A percentile compares a stretch with the other conserved stretches of the same genome.
These are phyloP conservation scores for Podospora anserina DNA, from an alignment of 495 filamentous ascomycete species.

Conservation along the genomic window DNA sequence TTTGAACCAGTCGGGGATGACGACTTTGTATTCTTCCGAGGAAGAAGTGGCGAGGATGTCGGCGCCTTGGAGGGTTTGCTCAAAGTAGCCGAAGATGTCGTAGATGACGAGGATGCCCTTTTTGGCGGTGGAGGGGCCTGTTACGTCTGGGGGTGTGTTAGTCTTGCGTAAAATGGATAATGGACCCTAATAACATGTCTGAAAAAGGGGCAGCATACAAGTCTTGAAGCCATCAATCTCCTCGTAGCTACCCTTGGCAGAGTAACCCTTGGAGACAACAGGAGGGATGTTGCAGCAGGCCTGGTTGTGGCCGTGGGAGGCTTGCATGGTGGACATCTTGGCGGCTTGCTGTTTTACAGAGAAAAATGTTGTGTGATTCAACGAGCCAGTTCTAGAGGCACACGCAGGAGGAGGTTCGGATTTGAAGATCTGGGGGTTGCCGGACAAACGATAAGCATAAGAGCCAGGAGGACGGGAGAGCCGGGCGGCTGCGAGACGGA, in stretches of 20 bases:
- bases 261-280: slow-evolving; percentile 59
- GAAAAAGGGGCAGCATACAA: slow-evolving; percentile 42
- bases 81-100: slow-evolving; percentile 72
- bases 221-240: slow-evolving; percentile 64
- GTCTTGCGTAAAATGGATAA: neutral
- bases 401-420: neutral
- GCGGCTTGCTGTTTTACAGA: slow-evolving; percentile 19
- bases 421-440: slow-evolving; percentile 11
- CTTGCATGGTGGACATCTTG: slow-evolving; percentile 52
- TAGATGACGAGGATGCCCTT: slow-evolving; percentile 61
- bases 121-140: slow-evolving; percentile 55
- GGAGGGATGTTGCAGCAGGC: slow-evolving; percentile 70
- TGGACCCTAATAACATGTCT: no score
- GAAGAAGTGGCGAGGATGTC: slow-evolving; percentile 63
- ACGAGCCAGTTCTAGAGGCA: neutral
- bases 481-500: slow-evolving; percentile 20
- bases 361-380: neutral
- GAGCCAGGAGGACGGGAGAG: slow-evolving; percentile 12
- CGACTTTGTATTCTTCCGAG: slow-evolving; percentile 57
- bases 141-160: slow-evolving; percentile 49
- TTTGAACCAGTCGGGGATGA: slow-evolving; percentile 69
- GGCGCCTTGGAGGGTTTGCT: slow-evolving; percentile 66
- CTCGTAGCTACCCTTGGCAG: slow-evolving; percentile 61
- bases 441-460: slow-evolving; percentile 16
- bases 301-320: slow-evolving; percentile 53